Base-by-base conservation (phyloP, 2,329 filamentous ascomycete genomes). In the Talaromyces atroroseus region DNA sequence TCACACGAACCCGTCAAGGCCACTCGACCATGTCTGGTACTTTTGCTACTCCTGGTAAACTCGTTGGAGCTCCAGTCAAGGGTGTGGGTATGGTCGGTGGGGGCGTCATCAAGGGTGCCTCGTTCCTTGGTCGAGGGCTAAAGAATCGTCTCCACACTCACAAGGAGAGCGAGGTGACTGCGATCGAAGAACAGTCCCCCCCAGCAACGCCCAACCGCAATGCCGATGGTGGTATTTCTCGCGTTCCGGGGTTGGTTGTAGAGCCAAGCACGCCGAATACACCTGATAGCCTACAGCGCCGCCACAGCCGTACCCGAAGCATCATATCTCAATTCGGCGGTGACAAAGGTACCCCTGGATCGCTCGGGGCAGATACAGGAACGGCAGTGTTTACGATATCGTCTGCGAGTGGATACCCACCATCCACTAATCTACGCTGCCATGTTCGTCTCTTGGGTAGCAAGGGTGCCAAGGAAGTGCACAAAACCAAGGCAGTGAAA, bases 51-150 rank as follows among this genome's bases (percentile, higher is more conserved):
- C 90, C 94, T 26, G 89, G 89, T 49, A 92, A 92, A 74, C 91
- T 99, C 58, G 89, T 97, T 26, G 92, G 92, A 38, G 94, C 87
- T 18, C 95, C 94, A n/a, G 87, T 99, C 73, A 97, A 97, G 76
- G 92, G 91, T 32, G 86, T 88, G 36, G 89, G 89, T 29, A 88
- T 85, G 57, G 87, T 88, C 38, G 92, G 90, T 38, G 88, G 90
- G 58, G 87, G 88, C 38, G 90, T 97, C 34, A 86, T 90, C 61
- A 95, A 89, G 71, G 92, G 91, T 47, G 94, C 91, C 5, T 92
- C 89, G 0, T 96, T 97, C 79, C 79, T 99, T 62, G 88, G 89
- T 63, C 88, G 90, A 59, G 90, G 90, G 18, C 86, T 97, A 73
- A 87, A 86, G 61, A 66, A 63, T 18, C 69, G 70, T 21, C 63